Evolutionary conservation across 768 basidiomycete genomes (phyloP).

Genomic region (Amyloporia xantha): DNA sequence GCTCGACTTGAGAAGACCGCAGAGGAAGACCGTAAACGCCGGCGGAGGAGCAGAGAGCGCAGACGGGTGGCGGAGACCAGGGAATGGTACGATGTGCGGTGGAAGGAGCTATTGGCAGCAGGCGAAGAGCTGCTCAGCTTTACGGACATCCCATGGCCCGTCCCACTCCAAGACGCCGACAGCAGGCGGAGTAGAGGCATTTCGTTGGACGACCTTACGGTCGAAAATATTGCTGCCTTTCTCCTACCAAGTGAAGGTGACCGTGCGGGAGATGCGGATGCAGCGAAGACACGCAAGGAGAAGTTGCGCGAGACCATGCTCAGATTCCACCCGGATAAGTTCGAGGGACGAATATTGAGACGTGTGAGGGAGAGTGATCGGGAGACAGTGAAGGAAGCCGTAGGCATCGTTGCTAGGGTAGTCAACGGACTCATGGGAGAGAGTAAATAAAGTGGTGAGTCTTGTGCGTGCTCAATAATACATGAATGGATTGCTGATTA

Average conservation of each 20-base stretch:
- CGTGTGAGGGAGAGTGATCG: constrained; percentile 40
- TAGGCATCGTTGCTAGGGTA: constrained; percentile 56
- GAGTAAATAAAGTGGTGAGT: not conserved
- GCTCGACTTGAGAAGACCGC: constrained; percentile 41
- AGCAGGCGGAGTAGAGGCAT: not conserved
- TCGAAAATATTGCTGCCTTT: constrained; percentile 51
- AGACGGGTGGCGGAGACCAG: constrained; percentile 39
- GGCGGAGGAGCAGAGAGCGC: constrained; percentile 42
- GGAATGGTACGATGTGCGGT: constrained; percentile 48
- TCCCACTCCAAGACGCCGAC: constrained; percentile 20
- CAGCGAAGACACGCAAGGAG: constrained; percentile 49
- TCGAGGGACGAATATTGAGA: constrained; percentile 64
- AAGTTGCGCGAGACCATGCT: constrained; percentile 61
- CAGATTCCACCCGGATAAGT: constrained; percentile 79
- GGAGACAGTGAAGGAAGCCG: constrained; percentile 48
- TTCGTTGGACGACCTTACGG: constrained; percentile 44
- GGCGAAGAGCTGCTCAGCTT: constrained; percentile 33
- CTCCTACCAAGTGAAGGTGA: constrained; percentile 31
- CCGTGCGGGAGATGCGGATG: constrained; percentile 6
- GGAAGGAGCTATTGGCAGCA: constrained; percentile 43
- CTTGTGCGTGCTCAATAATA: not conserved
- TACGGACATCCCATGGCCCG: constrained; percentile 70
- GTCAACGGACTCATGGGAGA: constrained; percentile 49
- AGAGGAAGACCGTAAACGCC: constrained; percentile 45
- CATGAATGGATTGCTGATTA: no score